A percentile compares a stretch with the other conserved stretches of the same genome.
These are phyloP conservation scores for Rhodomyrtus psidioides DNA, from an alignment of 441 rosid genomes.

Conservation along the genomic window DNA sequence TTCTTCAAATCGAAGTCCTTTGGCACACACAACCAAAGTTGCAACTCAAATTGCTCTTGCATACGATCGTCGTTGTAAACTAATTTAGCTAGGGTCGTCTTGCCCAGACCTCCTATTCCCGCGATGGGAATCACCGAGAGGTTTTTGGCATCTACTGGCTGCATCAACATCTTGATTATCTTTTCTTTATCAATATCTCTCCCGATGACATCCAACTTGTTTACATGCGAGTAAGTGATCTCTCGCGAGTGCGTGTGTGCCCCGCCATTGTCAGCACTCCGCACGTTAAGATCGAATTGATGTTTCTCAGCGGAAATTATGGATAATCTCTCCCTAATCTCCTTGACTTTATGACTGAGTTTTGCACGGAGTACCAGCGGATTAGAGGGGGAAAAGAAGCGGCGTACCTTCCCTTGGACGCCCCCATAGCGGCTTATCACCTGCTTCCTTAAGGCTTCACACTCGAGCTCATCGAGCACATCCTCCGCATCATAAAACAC, in stretches of 20 bases:
- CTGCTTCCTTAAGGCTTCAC: no score
- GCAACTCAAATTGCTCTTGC: background rate
- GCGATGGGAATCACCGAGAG: background rate
- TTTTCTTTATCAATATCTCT: background rate
- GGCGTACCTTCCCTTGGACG: no score
- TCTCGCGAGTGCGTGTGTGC: background rate
- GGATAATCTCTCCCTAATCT: no score
- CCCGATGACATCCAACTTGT: background rate
- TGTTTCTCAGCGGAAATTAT: fast-evolving
- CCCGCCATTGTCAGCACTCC: background rate
- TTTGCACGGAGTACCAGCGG: background rate
- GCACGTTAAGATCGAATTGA: background rate
- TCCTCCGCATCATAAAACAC: no score
- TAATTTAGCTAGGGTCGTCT: background rate
- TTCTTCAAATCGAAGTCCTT: background rate
- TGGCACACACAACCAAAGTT: background rate
- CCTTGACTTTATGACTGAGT: background rate
- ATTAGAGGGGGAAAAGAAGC: no score
- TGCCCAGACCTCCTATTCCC: background rate
- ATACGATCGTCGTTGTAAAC: fast-evolving
- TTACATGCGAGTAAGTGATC: fast-evolving
- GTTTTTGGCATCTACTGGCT: fast-evolving
- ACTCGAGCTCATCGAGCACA: no score
- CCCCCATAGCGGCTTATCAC: no score
- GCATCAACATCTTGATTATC: background rate